These are phyloP conservation scores for Candida ficus DNA, from an alignment of 805 yeast genomes.

Conservation along the genomic window DNA sequence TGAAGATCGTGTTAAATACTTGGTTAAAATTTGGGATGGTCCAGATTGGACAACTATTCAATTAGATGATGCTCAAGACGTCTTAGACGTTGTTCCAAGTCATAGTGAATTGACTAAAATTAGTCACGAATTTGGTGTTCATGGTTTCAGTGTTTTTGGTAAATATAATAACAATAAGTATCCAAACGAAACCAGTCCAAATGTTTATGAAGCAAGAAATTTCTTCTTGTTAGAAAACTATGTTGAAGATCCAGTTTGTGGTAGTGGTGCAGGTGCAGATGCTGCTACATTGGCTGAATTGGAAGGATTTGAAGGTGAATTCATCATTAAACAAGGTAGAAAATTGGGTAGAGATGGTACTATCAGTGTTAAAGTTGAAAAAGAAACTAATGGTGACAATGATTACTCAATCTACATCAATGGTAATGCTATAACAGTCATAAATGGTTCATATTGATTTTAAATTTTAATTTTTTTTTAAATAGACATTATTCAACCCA, in stretches of 20 bases:
- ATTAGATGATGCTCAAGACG: constrained; percentile 28
- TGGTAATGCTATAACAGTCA: constrained; percentile 34
- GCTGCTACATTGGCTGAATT: constrained; percentile 25
- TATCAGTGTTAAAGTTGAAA: constrained; percentile 24
- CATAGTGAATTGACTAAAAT: constrained; percentile 20
- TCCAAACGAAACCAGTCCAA: constrained; percentile 10
- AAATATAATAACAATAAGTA: constrained; percentile 19
- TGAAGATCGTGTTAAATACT: background rate
- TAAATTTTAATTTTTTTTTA: background rate
- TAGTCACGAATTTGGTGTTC: constrained; percentile 17
- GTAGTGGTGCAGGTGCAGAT: constrained; percentile 40
- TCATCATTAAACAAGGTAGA: constrained; percentile 35
- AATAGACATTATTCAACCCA: too few species aligned
- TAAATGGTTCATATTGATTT: constrained; percentile 27
- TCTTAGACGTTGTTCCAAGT: constrained; percentile 31
- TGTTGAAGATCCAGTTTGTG: constrained; percentile 51
- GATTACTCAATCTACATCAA: constrained; percentile 27
- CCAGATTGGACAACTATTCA: constrained; percentile 41
- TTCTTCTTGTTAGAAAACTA: constrained; percentile 32
- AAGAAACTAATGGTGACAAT: constrained; percentile 8
- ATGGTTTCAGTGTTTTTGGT: constrained; percentile 39
- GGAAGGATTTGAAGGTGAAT: constrained; percentile 15
- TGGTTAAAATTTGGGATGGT: constrained; percentile 33
- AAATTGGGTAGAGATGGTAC: constrained; percentile 35
- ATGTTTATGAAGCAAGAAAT: constrained; percentile 36